Evolutionary conservation across 164 flowering plant species (phyloP).

Genomic region (Aristolochia californica): DNA sequence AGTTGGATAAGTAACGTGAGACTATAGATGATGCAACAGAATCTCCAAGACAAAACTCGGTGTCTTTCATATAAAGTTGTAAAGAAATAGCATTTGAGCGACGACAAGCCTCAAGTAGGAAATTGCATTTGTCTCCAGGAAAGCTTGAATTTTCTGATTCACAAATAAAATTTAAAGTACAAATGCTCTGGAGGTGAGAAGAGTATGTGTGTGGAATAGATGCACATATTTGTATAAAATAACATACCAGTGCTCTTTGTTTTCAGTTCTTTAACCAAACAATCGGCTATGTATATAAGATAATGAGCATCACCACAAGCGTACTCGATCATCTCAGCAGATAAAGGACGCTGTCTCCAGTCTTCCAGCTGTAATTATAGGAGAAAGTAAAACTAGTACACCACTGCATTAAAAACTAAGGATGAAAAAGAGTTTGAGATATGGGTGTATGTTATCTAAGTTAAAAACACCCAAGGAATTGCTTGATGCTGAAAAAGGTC

Average conservation of each 20-base stretch:
- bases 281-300: conserved; percentile 65
- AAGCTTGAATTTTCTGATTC: conserved; percentile 44
- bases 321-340: conserved; percentile 79
- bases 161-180: conserved; percentile 1
- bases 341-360: conserved; percentile 91
- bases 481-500: too few species aligned
- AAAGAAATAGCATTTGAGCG: conserved; percentile 74
- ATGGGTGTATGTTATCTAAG: too few species aligned
- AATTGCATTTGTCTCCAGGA: conserved; percentile 47
- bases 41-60: conserved; percentile 68
- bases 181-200: too few species aligned
- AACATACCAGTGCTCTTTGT: neutral
- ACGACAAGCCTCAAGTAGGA: conserved; percentile 78
- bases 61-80: conserved; percentile 81
- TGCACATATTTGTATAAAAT: too few species aligned
- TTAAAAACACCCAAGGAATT: too few species aligned
- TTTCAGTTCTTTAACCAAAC: conserved; percentile 57
- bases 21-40: conserved; percentile 74
- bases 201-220: too few species aligned
- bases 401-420: too few species aligned
- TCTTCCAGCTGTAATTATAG: conserved; percentile 66
- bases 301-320: conserved; percentile 88
- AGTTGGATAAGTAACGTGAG: conserved; percentile 34
- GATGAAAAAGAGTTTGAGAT: too few species aligned
- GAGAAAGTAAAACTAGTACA: neutral